These are phyloP conservation scores for Saccharomycopsis hybrid DNA, from an alignment of 1,139 yeast species.

Conservation along the genomic window DNA sequence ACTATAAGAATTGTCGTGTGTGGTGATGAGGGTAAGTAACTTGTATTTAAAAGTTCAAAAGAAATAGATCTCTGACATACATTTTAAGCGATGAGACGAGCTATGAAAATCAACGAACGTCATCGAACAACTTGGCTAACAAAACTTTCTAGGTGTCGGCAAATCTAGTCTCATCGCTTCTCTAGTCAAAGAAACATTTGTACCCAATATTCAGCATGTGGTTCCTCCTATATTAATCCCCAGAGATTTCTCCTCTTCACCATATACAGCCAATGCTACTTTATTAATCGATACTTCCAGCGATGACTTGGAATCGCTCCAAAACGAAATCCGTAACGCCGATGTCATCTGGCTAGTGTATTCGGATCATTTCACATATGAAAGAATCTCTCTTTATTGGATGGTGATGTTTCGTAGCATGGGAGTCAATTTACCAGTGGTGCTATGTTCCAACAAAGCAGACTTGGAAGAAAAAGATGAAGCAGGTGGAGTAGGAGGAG, in stretches of 20 bases:
- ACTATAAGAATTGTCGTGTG: constrained; percentile 76
- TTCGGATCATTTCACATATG: constrained; percentile 90
- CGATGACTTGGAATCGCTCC: constrained; percentile 53
- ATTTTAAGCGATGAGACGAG: no score
- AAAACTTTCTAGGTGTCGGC: constrained; percentile 72
- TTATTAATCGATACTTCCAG: constrained; percentile 75
- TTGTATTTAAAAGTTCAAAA: no score
- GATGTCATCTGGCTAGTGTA: constrained; percentile 92
- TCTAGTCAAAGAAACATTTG: constrained; percentile 71
- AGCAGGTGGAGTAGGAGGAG: no score
- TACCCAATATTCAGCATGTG: constrained; percentile 67
- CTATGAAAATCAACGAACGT: no score
- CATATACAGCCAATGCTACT: constrained; percentile 61
- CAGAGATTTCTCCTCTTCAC: constrained; percentile 50
- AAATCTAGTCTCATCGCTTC: constrained; percentile 71
- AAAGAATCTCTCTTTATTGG: constrained; percentile 87
- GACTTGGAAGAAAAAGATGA: constrained; percentile 36
- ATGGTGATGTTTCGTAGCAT: constrained; percentile 84
- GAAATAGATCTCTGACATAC: no score
- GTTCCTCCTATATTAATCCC: constrained; percentile 82
- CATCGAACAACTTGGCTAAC: no score
- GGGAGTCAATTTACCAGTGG: constrained; percentile 92
- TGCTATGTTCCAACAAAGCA: constrained; percentile 78
- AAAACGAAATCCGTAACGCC: constrained; percentile 72
- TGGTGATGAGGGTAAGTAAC: constrained; percentile 80